Conservation (phyloP, 73 alveolate species). For the Breviolum minutum region DNA sequence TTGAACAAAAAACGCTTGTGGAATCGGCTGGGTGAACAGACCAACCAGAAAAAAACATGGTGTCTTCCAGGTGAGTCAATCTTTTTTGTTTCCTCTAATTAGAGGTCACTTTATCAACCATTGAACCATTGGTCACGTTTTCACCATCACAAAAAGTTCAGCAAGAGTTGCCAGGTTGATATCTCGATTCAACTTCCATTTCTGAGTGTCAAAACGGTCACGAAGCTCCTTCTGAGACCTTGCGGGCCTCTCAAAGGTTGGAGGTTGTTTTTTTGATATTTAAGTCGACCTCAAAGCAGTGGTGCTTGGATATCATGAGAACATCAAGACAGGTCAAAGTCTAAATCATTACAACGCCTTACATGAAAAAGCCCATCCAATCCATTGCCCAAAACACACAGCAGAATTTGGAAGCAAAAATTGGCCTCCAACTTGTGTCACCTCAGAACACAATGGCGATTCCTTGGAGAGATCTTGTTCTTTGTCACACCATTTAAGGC, state of each 20-base stretch:
- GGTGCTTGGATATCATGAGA: no score
- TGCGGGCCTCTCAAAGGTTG: background rate
- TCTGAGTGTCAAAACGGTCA: background rate
- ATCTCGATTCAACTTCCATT: background rate
- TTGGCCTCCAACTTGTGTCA: slow-evolving; percentile 26
- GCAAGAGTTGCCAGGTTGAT: no score
- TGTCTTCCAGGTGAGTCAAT: background rate
- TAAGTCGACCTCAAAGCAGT: no score
- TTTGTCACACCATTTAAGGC: no score
- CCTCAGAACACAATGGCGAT: background rate
- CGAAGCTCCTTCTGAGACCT: background rate
- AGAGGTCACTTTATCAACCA: background rate
- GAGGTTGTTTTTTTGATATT: no score
- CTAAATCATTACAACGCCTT: background rate
- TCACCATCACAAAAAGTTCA: no score
- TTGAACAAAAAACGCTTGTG: background rate
- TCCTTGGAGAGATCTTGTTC: background rate
- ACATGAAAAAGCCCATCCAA: no score
- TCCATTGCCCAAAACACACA: background rate
- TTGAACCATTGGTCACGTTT: no score
- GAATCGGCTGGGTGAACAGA: no score
- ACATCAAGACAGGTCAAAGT: background rate
- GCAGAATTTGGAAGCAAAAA: no score
- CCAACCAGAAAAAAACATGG: no score
- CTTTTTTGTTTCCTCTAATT: background rate